A percentile compares a stretch with the other conserved stretches of the same genome.
These are phyloP conservation scores for Effrenium voratum DNA, from an alignment of 73 alveolate species.

Conservation along the genomic window DNA sequence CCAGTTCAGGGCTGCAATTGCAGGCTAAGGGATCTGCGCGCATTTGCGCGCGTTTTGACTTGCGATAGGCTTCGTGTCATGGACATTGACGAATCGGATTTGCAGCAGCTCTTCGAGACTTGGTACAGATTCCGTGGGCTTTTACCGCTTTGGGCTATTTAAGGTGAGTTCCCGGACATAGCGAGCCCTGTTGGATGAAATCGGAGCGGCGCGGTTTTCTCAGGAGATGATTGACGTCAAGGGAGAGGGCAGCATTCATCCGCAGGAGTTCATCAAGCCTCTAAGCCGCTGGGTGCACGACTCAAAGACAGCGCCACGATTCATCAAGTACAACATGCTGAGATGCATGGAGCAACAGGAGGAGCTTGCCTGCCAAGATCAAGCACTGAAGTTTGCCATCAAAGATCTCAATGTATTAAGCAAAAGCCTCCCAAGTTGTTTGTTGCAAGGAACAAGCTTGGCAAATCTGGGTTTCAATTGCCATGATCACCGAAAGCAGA, in stretches of 20 bases:
- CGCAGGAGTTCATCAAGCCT: constrained; percentile 36
- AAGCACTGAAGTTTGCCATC: too few relatives aligned
- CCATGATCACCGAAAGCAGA: too few relatives aligned
- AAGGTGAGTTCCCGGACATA: too few relatives aligned
- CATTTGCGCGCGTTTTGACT: not conserved
- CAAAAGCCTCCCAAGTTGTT: too few relatives aligned
- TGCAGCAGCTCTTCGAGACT: constrained; percentile 55
- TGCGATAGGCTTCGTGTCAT: constrained; percentile 6
- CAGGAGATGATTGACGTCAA: constrained; percentile 63
- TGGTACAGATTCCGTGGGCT: not conserved
- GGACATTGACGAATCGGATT: constrained; percentile 70
- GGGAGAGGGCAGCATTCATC: constrained; percentile 18
- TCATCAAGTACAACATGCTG: constrained; percentile 71
- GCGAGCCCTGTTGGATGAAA: too few relatives aligned
- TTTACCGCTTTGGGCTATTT: too few relatives aligned
- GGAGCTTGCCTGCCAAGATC: constrained; percentile 15
- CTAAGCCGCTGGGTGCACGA: constrained; percentile 74
- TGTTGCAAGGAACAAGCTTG: too few relatives aligned
- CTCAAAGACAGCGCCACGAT: constrained; percentile 63
- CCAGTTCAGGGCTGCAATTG: too few relatives aligned
- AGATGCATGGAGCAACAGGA: constrained; percentile 40
- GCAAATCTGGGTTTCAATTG: too few relatives aligned
- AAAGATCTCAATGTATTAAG: too few relatives aligned
- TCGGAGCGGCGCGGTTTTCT: too few relatives aligned
- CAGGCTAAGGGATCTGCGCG: too few relatives aligned